A percentile compares a stretch with the other conserved stretches of the same genome.
Conservation (phyloP, 1,284 basidiomycete genomes). For the Ceratobasidium theobromae region DNA sequence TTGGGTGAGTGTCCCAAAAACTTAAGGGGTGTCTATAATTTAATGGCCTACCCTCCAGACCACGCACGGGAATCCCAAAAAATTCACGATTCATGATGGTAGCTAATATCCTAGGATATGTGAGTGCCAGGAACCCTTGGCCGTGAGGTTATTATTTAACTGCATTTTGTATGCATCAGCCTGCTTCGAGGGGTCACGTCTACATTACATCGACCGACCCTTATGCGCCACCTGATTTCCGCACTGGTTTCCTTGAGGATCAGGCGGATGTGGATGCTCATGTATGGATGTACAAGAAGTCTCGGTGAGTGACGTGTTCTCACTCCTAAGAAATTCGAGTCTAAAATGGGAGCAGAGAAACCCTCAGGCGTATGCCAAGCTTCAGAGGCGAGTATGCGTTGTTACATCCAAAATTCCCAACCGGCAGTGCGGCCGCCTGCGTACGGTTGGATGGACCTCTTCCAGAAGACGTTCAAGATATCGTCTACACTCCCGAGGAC, state of each 20-base stretch:
- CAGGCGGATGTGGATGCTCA: constrained; percentile 54
- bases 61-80: constrained; percentile 22
- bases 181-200: constrained; percentile 37
- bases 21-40: background rate
- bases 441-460: constrained; percentile 45
- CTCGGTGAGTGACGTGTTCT: constrained; percentile 40
- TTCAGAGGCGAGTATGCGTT: constrained; percentile 45
- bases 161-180: constrained; percentile 21
- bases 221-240: constrained; percentile 37
- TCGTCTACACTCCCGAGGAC: constrained; percentile 58
- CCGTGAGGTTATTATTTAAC: background rate
- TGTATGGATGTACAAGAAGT: constrained; percentile 59
- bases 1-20: background rate
- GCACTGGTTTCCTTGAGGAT: constrained; percentile 37
- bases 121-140: background rate
- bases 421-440: constrained; percentile 49
- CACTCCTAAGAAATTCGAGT: background rate
- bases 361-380: constrained; percentile 56
- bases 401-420: constrained; percentile 54
- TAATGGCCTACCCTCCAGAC: constrained; percentile 45
- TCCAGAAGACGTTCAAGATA: constrained; percentile 48
- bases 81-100: background rate
- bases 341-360: constrained; percentile 44
- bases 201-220: constrained; percentile 39
- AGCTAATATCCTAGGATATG: constrained; percentile 15